Evolutionary conservation across 2,329 filamentous ascomycete genomes (phyloP).

Genomic region (Celoporthe dispersa): DNA sequence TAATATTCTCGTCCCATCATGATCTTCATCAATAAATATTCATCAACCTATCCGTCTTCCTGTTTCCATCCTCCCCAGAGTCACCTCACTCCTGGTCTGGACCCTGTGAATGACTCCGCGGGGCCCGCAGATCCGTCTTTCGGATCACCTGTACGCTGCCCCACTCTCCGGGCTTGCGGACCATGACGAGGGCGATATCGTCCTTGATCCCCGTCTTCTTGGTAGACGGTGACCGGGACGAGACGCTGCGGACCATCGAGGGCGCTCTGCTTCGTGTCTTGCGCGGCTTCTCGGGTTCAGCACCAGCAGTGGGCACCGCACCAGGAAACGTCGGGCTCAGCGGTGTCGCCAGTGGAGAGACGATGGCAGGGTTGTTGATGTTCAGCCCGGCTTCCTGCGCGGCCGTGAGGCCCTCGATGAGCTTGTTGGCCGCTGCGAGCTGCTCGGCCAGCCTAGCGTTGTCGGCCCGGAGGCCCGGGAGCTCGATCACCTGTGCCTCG

Average conservation of each 20-base stretch:
- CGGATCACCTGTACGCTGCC: conserved; percentile 25
- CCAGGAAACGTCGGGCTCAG: conserved; percentile 18
- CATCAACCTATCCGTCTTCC: conserved; percentile 2
- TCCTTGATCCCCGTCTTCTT: conserved; percentile 23
- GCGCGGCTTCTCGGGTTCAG: conserved; percentile 8
- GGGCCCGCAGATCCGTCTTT: conserved; percentile 25
- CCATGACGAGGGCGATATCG: conserved; percentile 29
- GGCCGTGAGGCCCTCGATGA: conserved; percentile 27
- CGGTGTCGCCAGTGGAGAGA: conserved; percentile 10
- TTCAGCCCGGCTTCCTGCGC: conserved; percentile 16
- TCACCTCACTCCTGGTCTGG: conserved; percentile 25
- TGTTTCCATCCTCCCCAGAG: not conserved
- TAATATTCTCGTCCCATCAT: conserved; percentile 1
- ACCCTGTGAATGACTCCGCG: conserved; percentile 24
- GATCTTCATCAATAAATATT: conserved; percentile 2
- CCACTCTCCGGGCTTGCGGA: conserved; percentile 26
- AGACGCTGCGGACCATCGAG: conserved; percentile 27
- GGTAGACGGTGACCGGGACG: conserved; percentile 24
- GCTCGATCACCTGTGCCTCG: conserved; percentile 22
- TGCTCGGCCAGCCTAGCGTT: conserved; percentile 27
- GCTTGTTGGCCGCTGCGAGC: conserved; percentile 27
- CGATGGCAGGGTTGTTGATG: not conserved
- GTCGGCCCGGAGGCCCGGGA: conserved; percentile 20
- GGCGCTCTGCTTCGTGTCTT: conserved; percentile 28
- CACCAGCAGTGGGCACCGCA: conserved; percentile 3